Base-by-base conservation (phyloP, 306 rosid species). In the Mucuna pruriens region DNA sequence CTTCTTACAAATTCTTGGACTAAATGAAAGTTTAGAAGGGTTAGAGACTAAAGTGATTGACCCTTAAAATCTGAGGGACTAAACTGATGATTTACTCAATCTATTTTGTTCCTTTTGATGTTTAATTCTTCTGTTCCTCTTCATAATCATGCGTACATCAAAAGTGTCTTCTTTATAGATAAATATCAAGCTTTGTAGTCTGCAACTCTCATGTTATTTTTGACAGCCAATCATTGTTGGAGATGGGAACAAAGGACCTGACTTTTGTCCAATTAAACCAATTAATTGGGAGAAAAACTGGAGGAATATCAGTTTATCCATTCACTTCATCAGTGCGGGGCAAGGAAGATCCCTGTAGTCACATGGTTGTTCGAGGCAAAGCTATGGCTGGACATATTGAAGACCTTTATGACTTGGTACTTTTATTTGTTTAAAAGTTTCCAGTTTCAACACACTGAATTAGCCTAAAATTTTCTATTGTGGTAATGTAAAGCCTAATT, bases 191-290 rank as follows among this genome's bases (percentile, higher is more conserved):
- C 55, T 68, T 12, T 68, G 34, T 67, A 20, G 34, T 40, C 45
- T 72, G 52, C 85, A 77, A 84, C 83, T 82, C 83, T 82, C 62
- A 34, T 31, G 75, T 63, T 80, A 51, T 66, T 83, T 80, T 86
- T 90, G 81, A 73, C 93, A 91, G 99, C 76, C 99, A 93, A 87
- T 95, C 99, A 74, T 85, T 95, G 96, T 89, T 93, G 80, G 97
- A 93, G 91, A 95, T 95, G 99, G 99, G 99, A 69, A 95, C 99
- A 73, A 93, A 95, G 88, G 99, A 95, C 80, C 83, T 91, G 87
- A 89, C 84, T 62, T 95, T 95, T 88, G 99, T 95, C 89, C 97
- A 95, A 82, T 92, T 95, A 74, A 91, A 89, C 87, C 98, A 95
- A 87, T 89, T 95, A 87, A 93, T 91, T 57, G 97, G 99, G 82